Evolutionary conservation across 306 rosid species (phyloP).

Genomic region (Prinsepia uniflora): DNA sequence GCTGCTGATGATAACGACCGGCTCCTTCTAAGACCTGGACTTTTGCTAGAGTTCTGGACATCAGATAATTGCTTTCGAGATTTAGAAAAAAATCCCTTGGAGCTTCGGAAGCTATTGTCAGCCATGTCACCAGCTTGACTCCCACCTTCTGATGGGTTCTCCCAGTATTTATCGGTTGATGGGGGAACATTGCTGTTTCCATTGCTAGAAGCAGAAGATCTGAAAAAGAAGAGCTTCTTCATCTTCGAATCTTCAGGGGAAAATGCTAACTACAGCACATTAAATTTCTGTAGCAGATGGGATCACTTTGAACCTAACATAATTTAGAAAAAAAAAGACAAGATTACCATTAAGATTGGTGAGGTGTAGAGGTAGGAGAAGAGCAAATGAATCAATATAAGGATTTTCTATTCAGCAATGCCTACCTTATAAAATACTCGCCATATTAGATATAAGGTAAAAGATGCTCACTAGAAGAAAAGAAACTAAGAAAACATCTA

Average conservation of each 20-base stretch:
- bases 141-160: conserved; percentile 47
- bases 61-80: conserved; percentile 51
- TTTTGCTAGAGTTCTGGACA: conserved; percentile 40
- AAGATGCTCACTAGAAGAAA: background rate
- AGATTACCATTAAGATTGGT: conserved; percentile 17
- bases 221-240: conserved; percentile 87
- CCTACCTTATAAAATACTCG: background rate
- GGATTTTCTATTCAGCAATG: background rate
- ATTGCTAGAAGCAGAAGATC: conserved; percentile 61
- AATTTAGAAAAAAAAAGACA: conserved; percentile 8
- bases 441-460: background rate
- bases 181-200: conserved; percentile 51
- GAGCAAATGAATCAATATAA: background rate
- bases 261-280: conserved; percentile 33
- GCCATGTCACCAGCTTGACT: conserved; percentile 32
- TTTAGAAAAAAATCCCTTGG: conserved; percentile 48
- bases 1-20: conserved; percentile 82
- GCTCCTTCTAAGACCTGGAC: conserved; percentile 75
- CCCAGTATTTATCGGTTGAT: conserved; percentile 49
- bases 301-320: conserved; percentile 29
- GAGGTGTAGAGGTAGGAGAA: background rate
- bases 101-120: conserved; percentile 42
- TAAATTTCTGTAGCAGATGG: conserved; percentile 23
- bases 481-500: background rate
- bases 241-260: conserved; percentile 35